Percentiles rank a stretch among this genome's conserved stretches.
Evolutionary conservation across 2,329 filamentous ascomycete species (phyloP).

Genomic region (Teratosphaeria gauchensis): DNA sequence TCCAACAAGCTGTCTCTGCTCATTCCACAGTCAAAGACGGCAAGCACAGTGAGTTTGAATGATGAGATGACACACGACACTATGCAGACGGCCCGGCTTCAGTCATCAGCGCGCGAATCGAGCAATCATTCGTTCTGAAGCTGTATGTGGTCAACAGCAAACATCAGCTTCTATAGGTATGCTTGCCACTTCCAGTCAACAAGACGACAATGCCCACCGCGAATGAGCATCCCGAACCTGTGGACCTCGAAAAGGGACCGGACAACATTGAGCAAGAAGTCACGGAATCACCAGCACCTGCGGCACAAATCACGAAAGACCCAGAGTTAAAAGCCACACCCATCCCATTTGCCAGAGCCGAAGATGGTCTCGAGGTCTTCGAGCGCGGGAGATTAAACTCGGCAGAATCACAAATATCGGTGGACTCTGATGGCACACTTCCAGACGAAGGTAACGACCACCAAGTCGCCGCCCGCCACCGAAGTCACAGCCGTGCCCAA

Average conservation of each 20-base stretch:
- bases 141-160: neutral
- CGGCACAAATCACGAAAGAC: slow-evolving; percentile 3
- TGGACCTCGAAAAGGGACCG: neutral
- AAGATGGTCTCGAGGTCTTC: slow-evolving; percentile 5
- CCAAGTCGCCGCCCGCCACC: slow-evolving; percentile 17
- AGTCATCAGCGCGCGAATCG: neutral
- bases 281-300: neutral
- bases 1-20: neutral
- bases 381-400: slow-evolving; percentile 3
- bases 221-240: neutral
- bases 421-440: slow-evolving; percentile 15
- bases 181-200: neutral
- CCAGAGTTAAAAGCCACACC: slow-evolving; percentile 6
- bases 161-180: neutral
- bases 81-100: neutral
- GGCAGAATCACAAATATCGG: slow-evolving; percentile 8
- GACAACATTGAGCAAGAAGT: neutral
- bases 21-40: neutral
- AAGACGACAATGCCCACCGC: neutral
- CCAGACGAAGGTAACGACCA: slow-evolving; percentile 19
- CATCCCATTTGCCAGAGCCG: slow-evolving; percentile 9
- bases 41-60: neutral
- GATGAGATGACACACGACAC: neutral
- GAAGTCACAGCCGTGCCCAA: slow-evolving; percentile 15
- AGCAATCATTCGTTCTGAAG: neutral